Evolutionary conservation across 2,329 filamentous ascomycete species (phyloP).

Genomic region (Plenodomus biglobosus): DNA sequence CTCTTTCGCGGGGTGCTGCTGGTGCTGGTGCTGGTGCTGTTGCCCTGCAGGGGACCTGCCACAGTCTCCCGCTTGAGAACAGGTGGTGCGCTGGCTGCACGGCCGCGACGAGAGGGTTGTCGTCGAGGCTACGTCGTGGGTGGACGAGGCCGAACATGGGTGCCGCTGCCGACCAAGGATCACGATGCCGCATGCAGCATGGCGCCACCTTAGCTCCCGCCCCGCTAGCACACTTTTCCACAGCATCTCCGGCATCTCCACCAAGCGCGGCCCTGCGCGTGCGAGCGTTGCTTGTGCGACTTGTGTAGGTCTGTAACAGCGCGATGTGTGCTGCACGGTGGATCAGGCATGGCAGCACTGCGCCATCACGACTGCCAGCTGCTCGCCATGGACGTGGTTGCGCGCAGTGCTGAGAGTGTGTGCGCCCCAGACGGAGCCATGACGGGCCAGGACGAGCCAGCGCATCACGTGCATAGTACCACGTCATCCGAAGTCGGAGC

Average conservation of each 20-base stretch:
- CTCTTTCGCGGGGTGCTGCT: slow-evolving; percentile 30
- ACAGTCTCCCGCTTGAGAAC: too few relatives aligned
- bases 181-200: slow-evolving; percentile 10
- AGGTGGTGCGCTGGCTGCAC: too few relatives aligned
- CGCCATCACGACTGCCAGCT: neutral
- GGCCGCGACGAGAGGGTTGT: neutral
- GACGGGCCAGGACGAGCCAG: too few relatives aligned
- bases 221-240: slow-evolving; percentile 14
- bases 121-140: slow-evolving; percentile 14
- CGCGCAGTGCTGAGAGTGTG: neutral
- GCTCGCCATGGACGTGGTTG: neutral
- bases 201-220: slow-evolving; percentile 24
- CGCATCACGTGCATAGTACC: too few relatives aligned
- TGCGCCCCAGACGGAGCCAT: too few relatives aligned
- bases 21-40: too few relatives aligned
- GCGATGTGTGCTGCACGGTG: too few relatives aligned
- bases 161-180: slow-evolving; percentile 20
- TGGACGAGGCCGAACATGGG: slow-evolving; percentile 20
- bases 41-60: too few relatives aligned
- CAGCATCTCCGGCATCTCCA: slow-evolving; percentile 42
- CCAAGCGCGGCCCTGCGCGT: too few relatives aligned
- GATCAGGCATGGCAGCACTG: too few relatives aligned
- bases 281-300: too few relatives aligned
- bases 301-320: too few relatives aligned
- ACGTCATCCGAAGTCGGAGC: slow-evolving; percentile 25